Base-by-base conservation (phyloP, 352 stramenopile genomes). In the Halophytophthora batemanensis region DNA sequence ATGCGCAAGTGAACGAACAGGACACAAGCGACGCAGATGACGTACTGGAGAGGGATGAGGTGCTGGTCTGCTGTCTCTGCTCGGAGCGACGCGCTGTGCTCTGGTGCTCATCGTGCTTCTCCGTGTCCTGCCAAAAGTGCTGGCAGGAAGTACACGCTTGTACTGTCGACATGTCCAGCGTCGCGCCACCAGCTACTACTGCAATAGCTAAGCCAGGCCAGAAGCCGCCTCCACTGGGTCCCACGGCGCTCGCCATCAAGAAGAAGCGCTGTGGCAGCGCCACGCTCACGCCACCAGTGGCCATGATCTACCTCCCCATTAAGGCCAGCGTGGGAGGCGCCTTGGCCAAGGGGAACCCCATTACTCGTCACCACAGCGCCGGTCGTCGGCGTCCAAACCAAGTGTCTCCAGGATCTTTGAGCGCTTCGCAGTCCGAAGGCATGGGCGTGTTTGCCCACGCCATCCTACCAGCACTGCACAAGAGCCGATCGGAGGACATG, bases 51-150 rank as follows among this genome's bases (percentile, higher is more conserved):
- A 51, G 62, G 10, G 50, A 78, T 17, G 34, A 64, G 19, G 44
- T 70, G 42, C 64, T 88, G 5, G 44, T 86, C 8, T 88, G 77
- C 37, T 67, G 68, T 14, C 47, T 44, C 5, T 86, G 74, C 48
- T 55, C 56, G 1, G 12, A 52, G 21, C 35, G 61, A 12, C 35
- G 56, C 14, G 77, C 77, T n/a, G 56, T 59, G 14, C 53, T 88
- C 6, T 88, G 77, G 77, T 88, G 77, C 28, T 66, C 77, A 1
- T 63, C 67, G 3, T 88, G 77, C 46, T 88, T 88, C 38, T 68
- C 61, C 1, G 77, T 88, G 2, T 82, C 58, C 38, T 88, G 77
- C 28, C 39, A 61, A 6, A 47, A 48, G 10, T 88, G 77, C 44
- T 88, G 77, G 77, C 64, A 78, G 28, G 42, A 50, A 1, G 45